Base-by-base conservation (phyloP, 2,329 filamentous ascomycete species). In the Xylariaceae sp. region DNA sequence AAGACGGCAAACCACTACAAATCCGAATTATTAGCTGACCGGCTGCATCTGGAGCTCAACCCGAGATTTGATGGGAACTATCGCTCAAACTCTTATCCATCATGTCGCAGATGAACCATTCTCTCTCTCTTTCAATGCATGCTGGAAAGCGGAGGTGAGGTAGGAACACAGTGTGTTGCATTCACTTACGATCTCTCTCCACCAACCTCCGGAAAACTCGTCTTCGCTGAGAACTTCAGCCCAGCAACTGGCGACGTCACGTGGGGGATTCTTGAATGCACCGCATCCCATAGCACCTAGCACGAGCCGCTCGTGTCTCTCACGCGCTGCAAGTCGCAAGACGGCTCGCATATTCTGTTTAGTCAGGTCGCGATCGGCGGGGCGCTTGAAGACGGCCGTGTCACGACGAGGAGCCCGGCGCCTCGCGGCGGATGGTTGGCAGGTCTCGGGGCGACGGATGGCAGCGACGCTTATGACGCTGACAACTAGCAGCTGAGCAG, bases 281-380 rank as follows among this genome's bases (percentile, higher is more conserved):
- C 85, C 86, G 58, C 85, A 89, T 0, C 86, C 86, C 44, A 89
- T 62, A 0, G 86, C 85, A 0, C 86, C 85, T 1, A 90, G 71
- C 5, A 89, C 80, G 9, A 89, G 66, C 56, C 76, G 71, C 18
- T 75, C 70, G 58, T 87, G 82, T 1, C 72, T 73, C 27, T 78
- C 71, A 5, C 62, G 62, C n/a, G 75, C 83, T 2, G 83, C 81
- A 48, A 83, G 75, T 5, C 84, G 73, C 45, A 88, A 66, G 15
- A 76, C 73, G 15, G 84, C 62, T 18, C 82, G 70, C 72, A 88
- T 86, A 64, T 86, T 87, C 40, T 75, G 68, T 64, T 80, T 81
- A 58, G 78, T 86, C 36, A 80, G 55, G 0, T 75, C 67, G n/a
- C 77, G 71, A 51, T 81, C 77, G 1, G 57, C 58, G 0, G 61